Conservation (phyloP, 2,329 filamentous ascomycete genomes). For the Xylaria sp. region DNA sequence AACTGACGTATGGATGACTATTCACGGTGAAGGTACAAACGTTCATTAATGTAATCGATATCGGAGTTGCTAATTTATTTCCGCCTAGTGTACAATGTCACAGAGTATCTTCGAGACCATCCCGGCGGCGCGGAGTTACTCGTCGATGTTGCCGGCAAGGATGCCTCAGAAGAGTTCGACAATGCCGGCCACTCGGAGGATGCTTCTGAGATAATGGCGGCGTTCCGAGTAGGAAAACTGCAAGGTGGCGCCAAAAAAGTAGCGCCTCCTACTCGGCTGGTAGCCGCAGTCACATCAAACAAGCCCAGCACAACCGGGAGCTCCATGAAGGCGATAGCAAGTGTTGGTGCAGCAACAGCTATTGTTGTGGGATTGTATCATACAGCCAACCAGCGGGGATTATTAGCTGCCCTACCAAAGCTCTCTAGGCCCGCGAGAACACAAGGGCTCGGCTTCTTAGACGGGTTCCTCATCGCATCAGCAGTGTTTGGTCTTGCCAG, state of each 20-base stretch:
- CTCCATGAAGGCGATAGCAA: slow-evolving; percentile 21
- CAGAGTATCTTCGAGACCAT: slow-evolving; percentile 68
- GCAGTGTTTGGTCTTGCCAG: slow-evolving; percentile 50
- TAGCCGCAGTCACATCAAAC: slow-evolving; percentile 29
- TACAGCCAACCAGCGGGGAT: slow-evolving; percentile 16
- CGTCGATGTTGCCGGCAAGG: slow-evolving; percentile 79
- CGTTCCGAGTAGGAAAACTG: slow-evolving; percentile 54
- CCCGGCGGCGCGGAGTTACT: slow-evolving; percentile 82
- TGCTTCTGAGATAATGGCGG: slow-evolving; percentile 57
- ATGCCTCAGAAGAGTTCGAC: slow-evolving; percentile 83
- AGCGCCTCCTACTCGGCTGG: slow-evolving; percentile 42
- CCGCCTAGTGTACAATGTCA: slow-evolving; percentile 66
- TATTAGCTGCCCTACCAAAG: slow-evolving; percentile 17
- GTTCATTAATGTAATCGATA: not conserved
- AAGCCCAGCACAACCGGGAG: slow-evolving; percentile 7
- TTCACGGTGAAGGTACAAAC: slow-evolving; percentile 64
- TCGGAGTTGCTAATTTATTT: slow-evolving; percentile 11
- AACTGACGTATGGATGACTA: slow-evolving; percentile 64
- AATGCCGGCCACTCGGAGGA: slow-evolving; percentile 84
- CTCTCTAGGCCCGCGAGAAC: slow-evolving; percentile 18
- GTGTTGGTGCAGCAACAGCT: slow-evolving; percentile 24
- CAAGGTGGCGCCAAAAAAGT: slow-evolving; percentile 47
- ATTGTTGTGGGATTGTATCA: slow-evolving; percentile 31
- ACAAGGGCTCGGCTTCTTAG: slow-evolving; percentile 51
- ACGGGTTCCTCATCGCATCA: slow-evolving; percentile 54